Conservation (phyloP, 345 rosid genomes). For the Citrus sp. region DNA sequence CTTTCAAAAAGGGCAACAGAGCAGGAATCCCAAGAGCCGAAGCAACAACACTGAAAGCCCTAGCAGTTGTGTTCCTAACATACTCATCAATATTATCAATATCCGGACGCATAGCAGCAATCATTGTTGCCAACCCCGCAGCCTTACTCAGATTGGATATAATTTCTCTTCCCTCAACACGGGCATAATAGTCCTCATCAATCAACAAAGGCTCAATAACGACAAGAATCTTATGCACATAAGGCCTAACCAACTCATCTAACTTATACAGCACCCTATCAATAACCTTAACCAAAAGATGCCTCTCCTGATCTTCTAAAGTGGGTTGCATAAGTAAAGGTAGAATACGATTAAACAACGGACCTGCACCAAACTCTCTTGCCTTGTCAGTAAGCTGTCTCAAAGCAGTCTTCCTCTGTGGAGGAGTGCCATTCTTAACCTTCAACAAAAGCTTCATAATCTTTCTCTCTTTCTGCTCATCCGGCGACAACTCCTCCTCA, state of each 20-base stretch:
- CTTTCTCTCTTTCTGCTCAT: conserved; percentile 96
- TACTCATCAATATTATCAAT: conserved; percentile 97
- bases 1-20: conserved; percentile 85
- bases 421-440: conserved; percentile 98
- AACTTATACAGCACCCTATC: conserved; percentile 89
- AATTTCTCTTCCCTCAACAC: conserved; percentile 98
- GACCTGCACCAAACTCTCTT: conserved; percentile 95
- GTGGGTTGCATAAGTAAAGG: conserved; percentile 99
- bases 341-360: conserved; percentile 80
- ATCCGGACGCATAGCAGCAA: conserved; percentile 99
- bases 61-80: conserved; percentile 97
- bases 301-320: conserved; percentile 98
- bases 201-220: conserved; percentile 97
- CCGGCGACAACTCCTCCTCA: conserved; percentile 87
- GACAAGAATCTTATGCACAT: conserved; percentile 95
- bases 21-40: conserved; percentile 99
- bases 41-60: conserved; percentile 99
- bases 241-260: conserved; percentile 97
- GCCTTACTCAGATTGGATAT: conserved; percentile 98
- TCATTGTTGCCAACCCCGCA: conserved; percentile 99
- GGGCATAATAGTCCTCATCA: conserved; percentile 99
- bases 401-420: conserved; percentile 96
- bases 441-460: conserved; percentile 92
- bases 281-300: conserved; percentile 96
- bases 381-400: conserved; percentile 98